Percentiles rank a stretch among this genome's conserved stretches.
Evolutionary conservation across 257 asterid species (phyloP).

Genomic region (Galeopsis tetrahit): DNA sequence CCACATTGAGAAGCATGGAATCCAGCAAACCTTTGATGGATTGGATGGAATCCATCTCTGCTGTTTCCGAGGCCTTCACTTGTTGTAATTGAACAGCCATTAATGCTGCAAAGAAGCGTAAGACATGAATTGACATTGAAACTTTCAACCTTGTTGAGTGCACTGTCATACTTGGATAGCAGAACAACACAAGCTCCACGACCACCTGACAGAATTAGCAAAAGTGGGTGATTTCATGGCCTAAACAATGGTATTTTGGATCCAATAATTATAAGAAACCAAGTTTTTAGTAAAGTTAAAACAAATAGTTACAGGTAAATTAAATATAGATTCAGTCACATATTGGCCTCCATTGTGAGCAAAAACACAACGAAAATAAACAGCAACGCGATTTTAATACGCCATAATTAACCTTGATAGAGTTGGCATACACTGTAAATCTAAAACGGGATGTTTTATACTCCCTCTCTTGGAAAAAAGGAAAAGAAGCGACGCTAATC

Average conservation of each 20-base stretch:
- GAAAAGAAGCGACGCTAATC: too few relatives aligned
- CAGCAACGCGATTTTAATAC: neutral
- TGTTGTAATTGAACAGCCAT: slow-evolving; percentile 34
- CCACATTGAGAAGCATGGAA: slow-evolving; percentile 38
- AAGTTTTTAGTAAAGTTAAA: too few relatives aligned
- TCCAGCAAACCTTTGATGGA: slow-evolving; percentile 35
- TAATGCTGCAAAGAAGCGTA: slow-evolving; percentile 30
- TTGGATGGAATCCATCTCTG: slow-evolving; percentile 32
- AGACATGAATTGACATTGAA: slow-evolving; percentile 33
- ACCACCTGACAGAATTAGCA: slow-evolving; percentile 20
- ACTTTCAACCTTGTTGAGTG: slow-evolving; percentile 23
- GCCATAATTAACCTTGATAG: too few relatives aligned
- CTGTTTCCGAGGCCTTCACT: slow-evolving; percentile 32
- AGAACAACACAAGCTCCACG: slow-evolving; percentile 36
- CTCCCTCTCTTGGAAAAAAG: too few relatives aligned
- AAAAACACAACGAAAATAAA: too few relatives aligned
- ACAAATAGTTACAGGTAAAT: too few relatives aligned
- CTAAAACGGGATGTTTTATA: too few relatives aligned
- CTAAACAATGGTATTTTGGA: too few relatives aligned
- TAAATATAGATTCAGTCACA: too few relatives aligned
- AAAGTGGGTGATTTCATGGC: neutral
- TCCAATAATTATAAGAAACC: neutral
- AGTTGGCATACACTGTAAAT: too few relatives aligned
- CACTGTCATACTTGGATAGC: slow-evolving; percentile 26
- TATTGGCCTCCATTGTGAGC: too few relatives aligned